Evolutionary conservation across 257 asterid genomes (phyloP).

Genomic region (Solanum paucissectum): DNA sequence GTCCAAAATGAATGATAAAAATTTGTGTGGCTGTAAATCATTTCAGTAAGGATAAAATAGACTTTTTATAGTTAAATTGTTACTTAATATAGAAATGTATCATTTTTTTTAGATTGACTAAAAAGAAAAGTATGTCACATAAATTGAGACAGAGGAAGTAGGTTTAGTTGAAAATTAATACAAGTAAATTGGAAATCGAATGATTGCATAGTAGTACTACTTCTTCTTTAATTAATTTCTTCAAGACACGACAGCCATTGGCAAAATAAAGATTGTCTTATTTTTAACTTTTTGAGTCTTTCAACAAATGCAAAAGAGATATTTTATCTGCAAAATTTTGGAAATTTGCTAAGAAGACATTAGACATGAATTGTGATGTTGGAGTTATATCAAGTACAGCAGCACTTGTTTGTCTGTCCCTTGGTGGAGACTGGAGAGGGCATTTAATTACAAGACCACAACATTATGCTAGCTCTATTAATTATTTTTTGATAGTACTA

Average conservation of each 20-base stretch:
- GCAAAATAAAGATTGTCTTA: not conserved
- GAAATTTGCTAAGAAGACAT: not conserved
- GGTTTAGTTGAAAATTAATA: not conserved
- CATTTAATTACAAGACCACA: not conserved
- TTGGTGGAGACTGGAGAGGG: not conserved
- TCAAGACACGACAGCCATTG: not conserved
- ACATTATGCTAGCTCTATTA: not conserved
- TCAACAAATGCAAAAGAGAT: not conserved
- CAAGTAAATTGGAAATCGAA: not conserved
- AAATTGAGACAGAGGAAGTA: no score
- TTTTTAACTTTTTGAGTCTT: not conserved
- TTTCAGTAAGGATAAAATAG: no score
- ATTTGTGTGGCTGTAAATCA: no score
- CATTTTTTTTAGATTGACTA: no score
- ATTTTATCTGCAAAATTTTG: not conserved
- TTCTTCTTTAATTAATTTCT: not conserved
- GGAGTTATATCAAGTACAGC: not conserved
- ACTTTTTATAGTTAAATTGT: no score
- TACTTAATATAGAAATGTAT: no score
- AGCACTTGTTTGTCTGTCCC: not conserved
- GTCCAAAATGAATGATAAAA: no score
- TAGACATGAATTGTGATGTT: not conserved
- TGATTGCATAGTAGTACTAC: not conserved
- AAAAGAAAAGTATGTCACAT: no score
- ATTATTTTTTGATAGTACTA: not conserved